Evolutionary conservation across 2,329 filamentous ascomycete species (phyloP), one percentile per base, ranked within the genome.

Genomic region (Apiospora kogelbergensis): DNA sequence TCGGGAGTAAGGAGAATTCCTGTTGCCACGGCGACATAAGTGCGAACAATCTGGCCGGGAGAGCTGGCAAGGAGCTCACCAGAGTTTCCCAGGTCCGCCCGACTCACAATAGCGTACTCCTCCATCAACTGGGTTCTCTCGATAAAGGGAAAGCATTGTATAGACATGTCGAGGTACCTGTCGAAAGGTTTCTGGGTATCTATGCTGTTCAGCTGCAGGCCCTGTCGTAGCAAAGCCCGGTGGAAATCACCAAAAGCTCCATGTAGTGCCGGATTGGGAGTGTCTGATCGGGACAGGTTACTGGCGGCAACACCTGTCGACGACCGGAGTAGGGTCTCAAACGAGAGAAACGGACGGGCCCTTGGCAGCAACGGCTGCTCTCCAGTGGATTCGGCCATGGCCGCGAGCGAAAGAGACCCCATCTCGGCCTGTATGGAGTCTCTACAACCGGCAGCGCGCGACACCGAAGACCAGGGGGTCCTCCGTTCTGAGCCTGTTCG

Each of bases 391-490:
- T 78, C 77, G 40, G 76, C 76, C 74, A 78, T 77, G 17, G 77
- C 76, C 68, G 73, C 78, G 33, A 74, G 75, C 6, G 77, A 77
- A 15, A 78, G 70, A 17, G 75, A 75, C 17, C 75, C 74, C 37
- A 78, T 78, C 48, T 77, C 76, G 1, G 76, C 75, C 10, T 57
- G 48, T 9, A 57, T 57, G 26, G 48, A 57, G 48, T 57, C 48
- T 3, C 48, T 76, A 77, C 76, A 5, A 74, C 75, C 45, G 72
- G 72, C 45, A 73, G 73, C 48, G 26, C 48, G 48, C 26, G 48
- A 57, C 26, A n/a, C 48, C 2, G 48, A 57, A 33, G 24, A 76
- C 70, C 11, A 74, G 37, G 24, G 74, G 30, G 11, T 70, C 72
- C 26, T 73, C 72, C 22, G 71, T 67, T 60, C 73, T 73, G 65